These are phyloP conservation scores for Shiraia bambusicola DNA, from an alignment of 2,329 filamentous ascomycete genomes.

Conservation along the genomic window DNA sequence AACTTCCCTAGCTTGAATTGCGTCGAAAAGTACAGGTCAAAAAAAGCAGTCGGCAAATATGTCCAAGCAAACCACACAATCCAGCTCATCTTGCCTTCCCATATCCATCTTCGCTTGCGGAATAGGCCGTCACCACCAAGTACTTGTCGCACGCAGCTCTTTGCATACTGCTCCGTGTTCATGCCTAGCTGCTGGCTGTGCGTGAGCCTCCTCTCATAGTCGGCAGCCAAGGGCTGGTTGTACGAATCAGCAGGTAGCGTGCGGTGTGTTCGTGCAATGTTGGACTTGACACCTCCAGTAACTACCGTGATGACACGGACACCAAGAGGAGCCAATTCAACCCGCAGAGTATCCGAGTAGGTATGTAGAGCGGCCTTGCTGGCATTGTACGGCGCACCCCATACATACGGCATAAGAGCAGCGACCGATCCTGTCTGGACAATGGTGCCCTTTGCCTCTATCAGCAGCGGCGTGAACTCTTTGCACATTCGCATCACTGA, in stretches of 20 bases:
- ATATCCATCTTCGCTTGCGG: constrained; percentile 52
- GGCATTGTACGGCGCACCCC: constrained; percentile 55
- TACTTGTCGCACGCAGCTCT: constrained; percentile 56
- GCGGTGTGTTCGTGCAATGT: constrained; percentile 57
- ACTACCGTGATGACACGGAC: constrained; percentile 53
- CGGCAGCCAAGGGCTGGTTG: constrained; percentile 54
- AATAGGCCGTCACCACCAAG: constrained; percentile 41
- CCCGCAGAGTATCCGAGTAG: constrained; percentile 59
- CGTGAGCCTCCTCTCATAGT: constrained; percentile 54
- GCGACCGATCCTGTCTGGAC: constrained; percentile 51
- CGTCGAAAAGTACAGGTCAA: constrained; percentile 51
- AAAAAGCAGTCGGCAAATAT: constrained; percentile 49
- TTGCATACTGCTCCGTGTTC: constrained; percentile 56
- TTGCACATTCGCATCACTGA: constrained; percentile 60
- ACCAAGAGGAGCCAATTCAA: constrained; percentile 57
- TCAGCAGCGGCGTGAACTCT: constrained; percentile 57
- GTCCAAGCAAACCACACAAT: constrained; percentile 52
- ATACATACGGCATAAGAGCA: constrained; percentile 42
- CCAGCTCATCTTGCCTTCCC: constrained; percentile 56
- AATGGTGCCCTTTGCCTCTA: constrained; percentile 49
- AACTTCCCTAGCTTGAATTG: constrained; percentile 56
- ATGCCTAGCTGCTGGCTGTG: constrained; percentile 58
- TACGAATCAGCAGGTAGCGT: constrained; percentile 51
- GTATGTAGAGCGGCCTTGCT: constrained; percentile 61
- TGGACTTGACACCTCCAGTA: constrained; percentile 62